Base-by-base conservation (phyloP, 2,329 filamentous ascomycete genomes). In the Alternaria infectoria region DNA sequence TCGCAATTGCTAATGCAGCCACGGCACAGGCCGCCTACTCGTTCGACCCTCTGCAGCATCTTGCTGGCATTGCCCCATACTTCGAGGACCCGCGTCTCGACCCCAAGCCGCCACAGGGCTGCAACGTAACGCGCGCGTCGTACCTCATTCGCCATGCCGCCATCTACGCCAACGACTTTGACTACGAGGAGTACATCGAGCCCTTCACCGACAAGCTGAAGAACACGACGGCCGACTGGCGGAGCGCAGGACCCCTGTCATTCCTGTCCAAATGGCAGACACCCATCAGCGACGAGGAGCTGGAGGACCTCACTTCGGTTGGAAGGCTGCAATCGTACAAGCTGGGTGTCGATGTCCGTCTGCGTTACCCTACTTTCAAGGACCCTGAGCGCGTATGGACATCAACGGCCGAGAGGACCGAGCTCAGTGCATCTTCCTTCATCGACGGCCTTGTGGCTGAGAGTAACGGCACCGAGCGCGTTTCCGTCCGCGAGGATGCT, bases 401-500 rank as follows among this genome's bases (percentile, higher is more conserved):
- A 2, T 88, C 86, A 7, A 89, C 87, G 0, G 88, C 89, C 0
- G 88, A 90, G 75, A 80, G 89, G 17, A 90, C 88, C 0, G 81
- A 83, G 46, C 83, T 87, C 74, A 88, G 86, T 9, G 87, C 88
- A 0, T 79, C 86, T 69, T 84, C 85, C 0, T 84, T 91, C 15
- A 86, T 88, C 25, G 82, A 85, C 4, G 88, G 87, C 0, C 80
- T 89, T 10, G 85, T 88, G 66, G 77, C 80, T 5, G 83, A 84
- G 47, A 85, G 84, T 67, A 83, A 85, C 63, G 80, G 81, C 54
- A 88, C 89, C 63, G 79, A 86, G 50, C 81, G 88, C 8, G 83
- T 88, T 47, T 81, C 82, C 67, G 80, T 90, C 55, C 84, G 84
- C 65, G 88, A 90, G 74, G 84, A 84, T 19, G 73, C 86, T 60